phyloP scores from a whole-genome alignment of 768 basidiomycete genomes.

The Pisolithus albus region DNA sequence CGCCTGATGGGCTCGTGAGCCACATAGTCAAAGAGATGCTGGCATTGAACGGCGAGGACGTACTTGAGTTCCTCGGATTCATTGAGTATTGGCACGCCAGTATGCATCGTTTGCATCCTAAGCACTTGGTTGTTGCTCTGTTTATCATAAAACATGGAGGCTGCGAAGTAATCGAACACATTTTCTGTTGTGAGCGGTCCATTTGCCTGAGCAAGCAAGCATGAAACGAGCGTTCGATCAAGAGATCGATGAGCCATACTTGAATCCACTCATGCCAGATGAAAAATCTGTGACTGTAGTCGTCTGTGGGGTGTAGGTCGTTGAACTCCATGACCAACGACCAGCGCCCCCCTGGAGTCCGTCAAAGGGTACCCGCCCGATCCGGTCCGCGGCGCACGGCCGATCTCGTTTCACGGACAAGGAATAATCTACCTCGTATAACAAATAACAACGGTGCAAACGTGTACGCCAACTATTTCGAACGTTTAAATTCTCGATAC shows the following conservation, averaged over 20 bases:
- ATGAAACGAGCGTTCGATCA: not conserved
- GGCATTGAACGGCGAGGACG: slow-evolving; percentile 18
- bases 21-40: slow-evolving; percentile 1
- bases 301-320: slow-evolving; percentile 75
- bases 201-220: slow-evolving; percentile 44
- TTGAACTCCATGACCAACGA: slow-evolving; percentile 38
- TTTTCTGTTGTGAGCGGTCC: slow-evolving; percentile 71
- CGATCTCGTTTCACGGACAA: too few species aligned
- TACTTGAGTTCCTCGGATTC: slow-evolving; percentile 85
- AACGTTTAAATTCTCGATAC: too few species aligned
- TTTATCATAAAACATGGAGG: slow-evolving; percentile 92
- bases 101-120: slow-evolving; percentile 94
- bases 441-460: too few species aligned
- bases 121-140: slow-evolving; percentile 87
- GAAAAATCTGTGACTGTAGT: slow-evolving; percentile 77
- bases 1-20: slow-evolving; percentile 41
- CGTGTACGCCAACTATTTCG: too few species aligned
- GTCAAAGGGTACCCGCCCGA: too few species aligned
- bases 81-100: slow-evolving; percentile 66
- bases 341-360: not conserved
- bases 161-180: slow-evolving; percentile 85
- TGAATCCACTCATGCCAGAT: slow-evolving; percentile 92
- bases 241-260: slow-evolving; percentile 29
- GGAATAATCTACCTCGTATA: too few species aligned
- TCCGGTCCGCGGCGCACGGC: too few species aligned